These are phyloP conservation scores for Penicillium pancosmium DNA, from an alignment of 495 filamentous ascomycete genomes.

Conservation along the genomic window DNA sequence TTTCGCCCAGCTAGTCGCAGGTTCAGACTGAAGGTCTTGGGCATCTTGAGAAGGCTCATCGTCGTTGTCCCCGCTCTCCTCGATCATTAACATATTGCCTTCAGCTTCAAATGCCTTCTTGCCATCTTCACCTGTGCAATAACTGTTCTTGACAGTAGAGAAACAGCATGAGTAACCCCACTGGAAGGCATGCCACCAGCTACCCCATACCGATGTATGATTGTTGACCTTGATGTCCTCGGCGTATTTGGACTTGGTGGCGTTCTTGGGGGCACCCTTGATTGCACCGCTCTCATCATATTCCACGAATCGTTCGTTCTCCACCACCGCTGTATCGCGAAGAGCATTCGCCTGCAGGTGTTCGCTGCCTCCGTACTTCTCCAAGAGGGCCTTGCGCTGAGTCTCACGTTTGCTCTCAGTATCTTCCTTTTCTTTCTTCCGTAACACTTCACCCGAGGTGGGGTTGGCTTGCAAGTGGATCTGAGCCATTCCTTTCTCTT, in stretches of 20 bases:
- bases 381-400: conserved; percentile 70
- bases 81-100: conserved; percentile 55
- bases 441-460: conserved; percentile 82
- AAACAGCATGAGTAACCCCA: conserved; percentile 99
- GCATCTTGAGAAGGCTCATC: conserved; percentile 16
- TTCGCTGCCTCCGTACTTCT: conserved; percentile 82
- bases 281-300: conserved; percentile 88
- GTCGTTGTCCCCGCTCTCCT: conserved; percentile 39
- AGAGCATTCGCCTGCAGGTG: conserved; percentile 63
- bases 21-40: conserved; percentile 32
- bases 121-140: conserved; percentile 90
- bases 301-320: conserved; percentile 89
- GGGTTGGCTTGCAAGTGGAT: conserved; percentile 95
- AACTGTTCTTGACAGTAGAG: conserved; percentile 91
- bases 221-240: conserved; percentile 91
- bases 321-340: conserved; percentile 67
- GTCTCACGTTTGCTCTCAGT: conserved; percentile 66
- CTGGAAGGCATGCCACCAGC: conserved; percentile 93
- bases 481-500: conserved; percentile 75
- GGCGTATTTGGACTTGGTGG: conserved; percentile 82
- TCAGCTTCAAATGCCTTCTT: conserved; percentile 71
- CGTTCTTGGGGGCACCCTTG: conserved; percentile 80
- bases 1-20: conserved; percentile 32
- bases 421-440: conserved; percentile 77
- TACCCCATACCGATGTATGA: conserved; percentile 91